Evolutionary conservation across 1,284 basidiomycete species (phyloP).

Genomic region (Testicularia cyperi): DNA sequence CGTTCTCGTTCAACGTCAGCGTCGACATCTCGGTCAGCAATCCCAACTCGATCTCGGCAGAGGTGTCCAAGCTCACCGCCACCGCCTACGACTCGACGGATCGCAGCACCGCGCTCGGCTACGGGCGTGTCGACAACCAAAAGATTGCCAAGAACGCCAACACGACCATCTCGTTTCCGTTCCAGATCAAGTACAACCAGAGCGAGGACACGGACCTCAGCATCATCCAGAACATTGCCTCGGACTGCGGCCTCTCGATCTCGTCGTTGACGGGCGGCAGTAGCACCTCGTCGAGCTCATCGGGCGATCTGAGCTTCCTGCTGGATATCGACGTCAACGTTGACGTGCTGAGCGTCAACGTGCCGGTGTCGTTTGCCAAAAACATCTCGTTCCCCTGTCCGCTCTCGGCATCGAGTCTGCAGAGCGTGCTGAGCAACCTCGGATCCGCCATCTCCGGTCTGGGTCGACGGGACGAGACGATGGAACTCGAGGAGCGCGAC

Average conservation of each 20-base stretch:
- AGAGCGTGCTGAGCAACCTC: slow-evolving; percentile 9
- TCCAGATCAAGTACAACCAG: slow-evolving; percentile 72
- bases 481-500: too few relatives aligned
- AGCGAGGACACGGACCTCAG: slow-evolving; percentile 66
- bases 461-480: slow-evolving; percentile 1
- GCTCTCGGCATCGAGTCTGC: slow-evolving; percentile 11
- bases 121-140: slow-evolving; percentile 63
- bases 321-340: slow-evolving; percentile 42
- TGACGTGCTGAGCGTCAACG: slow-evolving; percentile 36
- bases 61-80: slow-evolving; percentile 43
- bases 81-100: slow-evolving; percentile 42
- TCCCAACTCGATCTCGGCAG: slow-evolving; percentile 55
- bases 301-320: slow-evolving; percentile 29
- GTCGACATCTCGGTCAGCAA: slow-evolving; percentile 52
- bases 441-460: slow-evolving; percentile 3
- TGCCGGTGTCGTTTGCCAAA: slow-evolving; percentile 32
- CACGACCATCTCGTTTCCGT: slow-evolving; percentile 80
- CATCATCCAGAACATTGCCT: slow-evolving; percentile 70
- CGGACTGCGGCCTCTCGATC: slow-evolving; percentile 69
- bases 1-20: slow-evolving; percentile 48
- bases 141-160: slow-evolving; percentile 69
- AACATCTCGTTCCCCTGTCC: slow-evolving; percentile 43
- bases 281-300: slow-evolving; percentile 55
- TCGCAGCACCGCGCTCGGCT: slow-evolving; percentile 33
- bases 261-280: slow-evolving; percentile 9